Evolutionary conservation across 176 grass and related monocot genomes (phyloP), one percentile per base, ranked within the genome.

Genomic region (Oryza meyeriana): DNA sequence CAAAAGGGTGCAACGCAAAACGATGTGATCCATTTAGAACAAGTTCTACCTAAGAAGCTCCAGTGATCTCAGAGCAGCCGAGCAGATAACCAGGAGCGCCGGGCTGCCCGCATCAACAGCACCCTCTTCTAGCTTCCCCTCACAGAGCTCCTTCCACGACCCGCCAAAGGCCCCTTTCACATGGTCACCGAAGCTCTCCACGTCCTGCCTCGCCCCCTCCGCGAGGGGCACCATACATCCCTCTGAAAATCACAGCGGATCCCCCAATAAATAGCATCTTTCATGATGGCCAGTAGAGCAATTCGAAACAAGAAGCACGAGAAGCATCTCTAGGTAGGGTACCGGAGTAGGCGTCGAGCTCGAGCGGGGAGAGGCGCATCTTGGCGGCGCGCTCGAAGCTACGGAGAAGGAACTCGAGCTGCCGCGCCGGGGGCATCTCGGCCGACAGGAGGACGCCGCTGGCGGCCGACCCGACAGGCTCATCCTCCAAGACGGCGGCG

Each of bases 331-430:
- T 4, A 26, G 44, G 44, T 47, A 55, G 50, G 66, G 3, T 91
- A 96, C 94, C 91, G 25, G 82, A 87, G 89, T 91, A 98, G 52
- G 88, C 87, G 45, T 89, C 90, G 45, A 98, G 86, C 85, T 98
- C 95, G 26, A 98, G 90, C 12, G 88, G 84, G 8, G 95, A 98
- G 76, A 98, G 95, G 75, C 91, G 94, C 62, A 90, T 83, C 82
- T 94, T 98, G 26, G 79, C 82, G 72, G 87, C 88, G 24, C 83
- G 81, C 84, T 98, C 88, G 87, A 91, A 94, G 82, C 71, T 84
- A 41, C 91, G 88, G 78, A 98, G 90, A 63, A 98, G 82, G 81
- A 93, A 93, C 61, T 75, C 74, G 13, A 98, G 84, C 86, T 98
- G 95, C 75, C 83, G 81, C 68, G 85, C 78, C 31, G 83, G 77